phyloP scores from a whole-genome alignment of 345 rosid species.

The Rhodamnia argentea region DNA sequence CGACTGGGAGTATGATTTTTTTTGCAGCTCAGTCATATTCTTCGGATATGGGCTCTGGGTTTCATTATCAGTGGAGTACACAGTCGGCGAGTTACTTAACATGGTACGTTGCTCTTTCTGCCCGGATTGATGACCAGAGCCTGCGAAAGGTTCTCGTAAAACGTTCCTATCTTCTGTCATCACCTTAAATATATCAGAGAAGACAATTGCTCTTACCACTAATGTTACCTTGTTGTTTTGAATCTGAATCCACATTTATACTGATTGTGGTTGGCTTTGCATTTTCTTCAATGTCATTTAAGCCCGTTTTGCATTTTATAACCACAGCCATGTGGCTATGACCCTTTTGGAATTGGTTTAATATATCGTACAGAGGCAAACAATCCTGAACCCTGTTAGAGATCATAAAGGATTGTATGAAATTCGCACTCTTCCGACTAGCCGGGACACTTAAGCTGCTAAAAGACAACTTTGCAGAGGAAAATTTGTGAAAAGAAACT shows the following conservation, averaged over 20 bases:
- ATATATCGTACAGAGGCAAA: slow-evolving; percentile 66
- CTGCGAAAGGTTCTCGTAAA: slow-evolving; percentile 3
- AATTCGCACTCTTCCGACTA: neutral
- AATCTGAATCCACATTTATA: neutral
- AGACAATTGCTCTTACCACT: neutral
- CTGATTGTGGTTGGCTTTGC: neutral
- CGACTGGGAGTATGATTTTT: neutral
- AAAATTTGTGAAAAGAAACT: neutral
- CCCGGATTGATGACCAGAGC: slow-evolving; percentile 4
- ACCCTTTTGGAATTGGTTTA: slow-evolving; percentile 30
- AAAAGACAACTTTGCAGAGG: neutral
- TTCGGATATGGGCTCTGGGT: neutral
- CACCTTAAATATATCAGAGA: neutral
- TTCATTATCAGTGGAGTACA: slow-evolving; percentile 1
- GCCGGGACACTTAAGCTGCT: neutral
- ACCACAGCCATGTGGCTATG: slow-evolving; percentile 44
- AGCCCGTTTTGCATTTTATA: slow-evolving; percentile 26
- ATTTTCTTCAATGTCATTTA: slow-evolving; percentile 14
- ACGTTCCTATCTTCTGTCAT: too few relatives aligned
- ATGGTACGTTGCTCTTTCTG: slow-evolving; percentile 9
- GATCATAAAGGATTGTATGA: neutral
- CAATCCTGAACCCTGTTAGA: slow-evolving; percentile 39
- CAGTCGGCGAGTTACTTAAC: slow-evolving; percentile 7
- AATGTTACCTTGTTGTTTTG: neutral
- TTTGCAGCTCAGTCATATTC: neutral